Conservation (phyloP, 345 rosid genomes). For the Punica granatum region DNA sequence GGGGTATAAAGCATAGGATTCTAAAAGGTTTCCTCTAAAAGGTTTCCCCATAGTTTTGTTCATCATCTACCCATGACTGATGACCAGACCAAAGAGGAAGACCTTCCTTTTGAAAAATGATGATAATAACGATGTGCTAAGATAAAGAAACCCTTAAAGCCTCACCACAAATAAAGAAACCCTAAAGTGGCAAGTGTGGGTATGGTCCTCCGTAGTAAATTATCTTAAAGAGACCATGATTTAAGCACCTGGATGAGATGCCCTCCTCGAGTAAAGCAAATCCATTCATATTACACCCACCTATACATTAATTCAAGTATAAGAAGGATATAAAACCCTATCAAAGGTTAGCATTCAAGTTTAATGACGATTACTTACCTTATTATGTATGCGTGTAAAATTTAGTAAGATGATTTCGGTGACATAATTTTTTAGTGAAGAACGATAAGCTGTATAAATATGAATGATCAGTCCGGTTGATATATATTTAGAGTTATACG, state of each 20-base stretch:
- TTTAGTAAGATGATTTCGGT: too few species aligned
- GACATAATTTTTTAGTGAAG: too few species aligned
- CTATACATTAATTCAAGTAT: not conserved
- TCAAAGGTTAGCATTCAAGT: too few species aligned
- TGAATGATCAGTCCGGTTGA: too few species aligned
- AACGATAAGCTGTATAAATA: too few species aligned
- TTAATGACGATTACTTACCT: too few species aligned
- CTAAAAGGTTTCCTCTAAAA: too few species aligned
- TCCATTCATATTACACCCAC: not conserved
- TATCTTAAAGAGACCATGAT: constrained; percentile 6
- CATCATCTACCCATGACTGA: not conserved
- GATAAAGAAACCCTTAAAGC: not conserved
- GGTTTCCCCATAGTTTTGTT: not conserved
- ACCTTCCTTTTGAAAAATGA: not conserved
- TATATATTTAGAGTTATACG: too few species aligned
- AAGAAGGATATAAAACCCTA: too few species aligned
- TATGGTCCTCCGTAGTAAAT: constrained; percentile 2
- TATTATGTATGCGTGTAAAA: too few species aligned
- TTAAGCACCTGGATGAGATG: constrained; percentile 7
- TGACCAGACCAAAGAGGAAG: not conserved
- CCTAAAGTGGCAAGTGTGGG: constrained; percentile 5
- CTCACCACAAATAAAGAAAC: not conserved
- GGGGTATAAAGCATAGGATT: constrained; percentile 4
- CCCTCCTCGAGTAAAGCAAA: constrained; percentile 5
- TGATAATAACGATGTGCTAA: not conserved